phyloP scores from a whole-genome alignment of 352 stramenopile genomes.

The Phytophthora megakarya region DNA sequence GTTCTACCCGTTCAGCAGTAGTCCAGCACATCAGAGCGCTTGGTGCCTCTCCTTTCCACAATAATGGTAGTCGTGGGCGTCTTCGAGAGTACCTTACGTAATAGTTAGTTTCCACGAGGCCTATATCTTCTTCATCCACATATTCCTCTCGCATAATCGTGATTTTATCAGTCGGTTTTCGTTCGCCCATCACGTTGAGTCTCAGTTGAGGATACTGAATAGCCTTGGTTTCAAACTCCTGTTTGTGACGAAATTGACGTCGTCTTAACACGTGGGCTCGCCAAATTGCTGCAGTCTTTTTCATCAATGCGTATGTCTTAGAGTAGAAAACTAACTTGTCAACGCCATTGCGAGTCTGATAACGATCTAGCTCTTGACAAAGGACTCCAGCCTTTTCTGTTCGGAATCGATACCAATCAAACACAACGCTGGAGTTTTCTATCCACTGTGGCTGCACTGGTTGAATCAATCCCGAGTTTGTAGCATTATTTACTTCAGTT shows the following conservation, averaged over 20 bases:
- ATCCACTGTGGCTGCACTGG: conserved; percentile 29
- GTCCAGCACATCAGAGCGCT: conserved; percentile 34
- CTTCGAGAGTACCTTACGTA: conserved; percentile 18
- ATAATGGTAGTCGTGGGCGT: conserved; percentile 22
- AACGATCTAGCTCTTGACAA: neutral
- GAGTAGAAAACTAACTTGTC: conserved; percentile 62
- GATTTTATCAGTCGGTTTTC: conserved; percentile 18
- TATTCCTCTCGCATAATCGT: neutral
- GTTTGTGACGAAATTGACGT: conserved; percentile 21
- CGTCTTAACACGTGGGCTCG: conserved; percentile 30
- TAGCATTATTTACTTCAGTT: neutral
- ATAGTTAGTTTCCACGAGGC: conserved; percentile 26
- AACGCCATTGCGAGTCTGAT: neutral
- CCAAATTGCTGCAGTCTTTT: conserved; percentile 55
- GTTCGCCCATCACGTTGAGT: conserved; percentile 33
- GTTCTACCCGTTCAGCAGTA: conserved; percentile 16
- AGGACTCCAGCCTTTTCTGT: conserved; percentile 27
- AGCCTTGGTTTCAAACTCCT: conserved; percentile 24
- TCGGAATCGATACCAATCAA: conserved; percentile 42
- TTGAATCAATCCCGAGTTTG: conserved; percentile 12
- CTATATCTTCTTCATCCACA: conserved; percentile 21
- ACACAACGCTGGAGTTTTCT: conserved; percentile 22
- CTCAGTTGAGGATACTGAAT: conserved; percentile 27
- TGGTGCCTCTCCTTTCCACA: conserved; percentile 33
- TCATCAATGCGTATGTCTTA: conserved; percentile 48